Evolutionary conservation across 1,284 basidiomycete species (phyloP), one percentile per base, ranked within the genome.

Genomic region (Marasmius fiardii): DNA sequence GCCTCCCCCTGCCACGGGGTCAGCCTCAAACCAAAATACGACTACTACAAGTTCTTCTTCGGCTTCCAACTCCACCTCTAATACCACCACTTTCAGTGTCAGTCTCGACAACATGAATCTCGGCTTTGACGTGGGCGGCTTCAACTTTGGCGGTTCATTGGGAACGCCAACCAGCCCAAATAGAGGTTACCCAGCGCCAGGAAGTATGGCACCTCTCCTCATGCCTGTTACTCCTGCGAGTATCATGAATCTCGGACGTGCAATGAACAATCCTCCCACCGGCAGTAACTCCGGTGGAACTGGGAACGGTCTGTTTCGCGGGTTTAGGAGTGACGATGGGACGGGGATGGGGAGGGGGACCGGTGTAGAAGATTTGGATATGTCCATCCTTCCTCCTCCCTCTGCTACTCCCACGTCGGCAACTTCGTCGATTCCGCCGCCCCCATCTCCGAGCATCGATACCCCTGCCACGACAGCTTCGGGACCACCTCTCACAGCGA

Each of bases 171-270:
- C 67, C 7, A 55, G 56, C 16, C 54, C 67, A 39, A 63, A 63
- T 14, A 54, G 64, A 20, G 37, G 23, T 16, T 43, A 43, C 14
- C 20, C 28, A 31, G 28, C 28, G 10, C 28, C 23, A 24, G 43
- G 14, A 16, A 39, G 58, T 50, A 20, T 56, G 12, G 59, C 61
- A 21, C 43, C 64, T 24, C 71, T 76, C 23, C 74, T 93, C 47
- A 81, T 81, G 10, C 93, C 92, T 4, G 90, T 92, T 52, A 95
- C 93, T 0, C 92, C 93, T 0, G 88, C 91, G 0, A 90, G 82
- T 59, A 85, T 95, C 63, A 91, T 95, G 90, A 93, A 93, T 60
- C 77, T 95, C 16, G 86, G 85, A 2, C 72, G 80, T 39, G 53
- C 41, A 18, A 41, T 43, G 14, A 41, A 43, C 34, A 43, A 43